Conservation (phyloP, 2,329 filamentous ascomycete species). For the Passalora sequoiae region DNA sequence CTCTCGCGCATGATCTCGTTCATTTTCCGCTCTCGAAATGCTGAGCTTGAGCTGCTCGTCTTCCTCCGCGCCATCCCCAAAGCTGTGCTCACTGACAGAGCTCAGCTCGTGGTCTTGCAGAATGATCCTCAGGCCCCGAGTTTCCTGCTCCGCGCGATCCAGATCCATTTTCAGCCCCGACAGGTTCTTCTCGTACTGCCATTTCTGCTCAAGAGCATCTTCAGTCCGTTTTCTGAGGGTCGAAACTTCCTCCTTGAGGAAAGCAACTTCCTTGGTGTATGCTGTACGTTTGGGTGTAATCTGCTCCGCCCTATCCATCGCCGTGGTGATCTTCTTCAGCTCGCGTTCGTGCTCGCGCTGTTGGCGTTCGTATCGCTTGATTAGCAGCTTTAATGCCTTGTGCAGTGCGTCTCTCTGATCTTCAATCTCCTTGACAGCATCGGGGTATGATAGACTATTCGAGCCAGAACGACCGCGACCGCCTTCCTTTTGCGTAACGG, state of each 20-base stretch:
- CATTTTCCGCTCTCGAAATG: constrained; percentile 63
- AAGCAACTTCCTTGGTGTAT: constrained; percentile 77
- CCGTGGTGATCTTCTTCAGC: constrained; percentile 68
- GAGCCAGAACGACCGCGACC: constrained; percentile 42
- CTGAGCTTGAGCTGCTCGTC: constrained; percentile 55
- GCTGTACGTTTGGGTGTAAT: constrained; percentile 67
- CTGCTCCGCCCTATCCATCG: constrained; percentile 66
- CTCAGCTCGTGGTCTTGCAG: constrained; percentile 78
- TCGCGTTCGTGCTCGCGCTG: constrained; percentile 78
- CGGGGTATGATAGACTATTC: constrained; percentile 26
- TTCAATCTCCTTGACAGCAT: constrained; percentile 77
- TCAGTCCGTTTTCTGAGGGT: constrained; percentile 80
- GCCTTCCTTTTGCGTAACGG: constrained; percentile 33
- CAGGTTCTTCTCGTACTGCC: constrained; percentile 88
- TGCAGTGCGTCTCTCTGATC: constrained; percentile 90
- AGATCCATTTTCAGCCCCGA: constrained; percentile 91
- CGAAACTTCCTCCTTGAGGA: constrained; percentile 77
- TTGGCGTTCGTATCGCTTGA: constrained; percentile 80
- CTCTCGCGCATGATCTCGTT: constrained; percentile 65
- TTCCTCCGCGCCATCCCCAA: constrained; percentile 18
- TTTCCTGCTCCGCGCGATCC: constrained; percentile 91
- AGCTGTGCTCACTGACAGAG: constrained; percentile 52
- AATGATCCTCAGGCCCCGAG: constrained; percentile 70
- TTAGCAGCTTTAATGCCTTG: constrained; percentile 73
- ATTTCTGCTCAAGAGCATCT: constrained; percentile 91